Evolutionary conservation across 805 yeast species (phyloP), one percentile per base, ranked within the genome.

Genomic region (Ogataea degrootiae): DNA sequence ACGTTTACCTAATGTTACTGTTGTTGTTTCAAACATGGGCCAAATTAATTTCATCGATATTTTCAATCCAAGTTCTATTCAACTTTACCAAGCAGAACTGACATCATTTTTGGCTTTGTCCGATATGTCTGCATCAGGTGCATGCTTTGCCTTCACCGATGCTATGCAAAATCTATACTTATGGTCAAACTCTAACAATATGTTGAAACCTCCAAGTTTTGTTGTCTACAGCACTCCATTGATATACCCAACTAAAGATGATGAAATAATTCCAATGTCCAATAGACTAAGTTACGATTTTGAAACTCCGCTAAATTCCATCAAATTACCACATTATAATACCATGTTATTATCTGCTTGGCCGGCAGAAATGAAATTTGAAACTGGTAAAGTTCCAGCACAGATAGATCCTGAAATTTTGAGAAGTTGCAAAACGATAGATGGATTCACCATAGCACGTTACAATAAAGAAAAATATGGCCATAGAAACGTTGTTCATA

Each of bases 291-390:
- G 55, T 2, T 62, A 74, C 5, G 82, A 84, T 50, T 72, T 73
- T 37, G 65, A 67, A 7, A 67, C 72, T 14, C 90, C 97, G 0
- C 71, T 92, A 47, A 83, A 82, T 42, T 61, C 80, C 1, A 72
- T 94, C 2, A 97, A 97, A 9, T 69, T 94, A 78, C 98, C 99
- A 0, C 88, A 83, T 57, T 94, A 89, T 63, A 80, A 80, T 46
- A 87, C 85, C 38, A 76, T 76, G 46, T 73, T 94, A 16, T 70
- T 91, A 8, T 89, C 97, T 0, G 83, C 87, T 14, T 92, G 91
- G 89, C 85, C 92, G 0, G 60, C 74, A 1, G 82, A 83, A 37
- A 63, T 74, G 50, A 71, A 79, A 6, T 88, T 87, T 60, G 75
- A 77, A 42, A 76, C 66, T 48, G 68, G 95, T 1, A 79, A 80